Evolutionary conservation across 352 stramenopile species (phyloP), one percentile per base, ranked within the genome.

Genomic region (Plasmopara halstedii): DNA sequence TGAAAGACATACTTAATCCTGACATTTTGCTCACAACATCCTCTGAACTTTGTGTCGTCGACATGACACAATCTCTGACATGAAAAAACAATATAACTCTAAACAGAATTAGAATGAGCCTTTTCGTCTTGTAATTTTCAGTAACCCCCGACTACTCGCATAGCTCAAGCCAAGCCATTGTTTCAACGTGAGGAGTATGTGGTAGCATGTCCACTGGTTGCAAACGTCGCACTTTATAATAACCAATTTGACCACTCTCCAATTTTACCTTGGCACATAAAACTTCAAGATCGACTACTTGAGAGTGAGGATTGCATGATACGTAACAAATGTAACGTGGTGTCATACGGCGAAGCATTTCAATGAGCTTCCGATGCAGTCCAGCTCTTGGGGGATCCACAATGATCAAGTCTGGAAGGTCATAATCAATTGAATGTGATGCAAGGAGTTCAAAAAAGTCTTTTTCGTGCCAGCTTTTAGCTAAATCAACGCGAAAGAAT

Each of bases 171-270:
- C 72, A 88, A 11, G 75, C 75, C 22, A 90, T 71, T 4, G 77
- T 88, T 51, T 90, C 79, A 18, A 86, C 75, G 43, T 90, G 79
- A 7, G 75, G 75, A 13, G 79, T 90, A 40, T 90, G 75, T 7
- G 79, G 79, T 17, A 90, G 62, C 79, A 88, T 88, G 37, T 90
- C 79, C 7, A 90, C 79, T 2, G 79, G 79, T 35, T 87, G 69
- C 2, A 86, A 25, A 31, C 59, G 53, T 11, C 62, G 53, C n/a
- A 85, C 59, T 1, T 46, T 46, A 43, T 88, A 88, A 1, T 10
- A 4, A 29, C 42, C 40, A 17, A 56, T 27, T 46, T 62, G 48
- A 34, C 47, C 53, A 7, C 15, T 39, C 37, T 58, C 47, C 18
- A 53, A 53, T 21, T 63, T 62, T 9, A 35, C 18, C 25, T 47